phyloP scores from a whole-genome alignment of 768 basidiomycete species.

The Lyophyllum atratum region DNA sequence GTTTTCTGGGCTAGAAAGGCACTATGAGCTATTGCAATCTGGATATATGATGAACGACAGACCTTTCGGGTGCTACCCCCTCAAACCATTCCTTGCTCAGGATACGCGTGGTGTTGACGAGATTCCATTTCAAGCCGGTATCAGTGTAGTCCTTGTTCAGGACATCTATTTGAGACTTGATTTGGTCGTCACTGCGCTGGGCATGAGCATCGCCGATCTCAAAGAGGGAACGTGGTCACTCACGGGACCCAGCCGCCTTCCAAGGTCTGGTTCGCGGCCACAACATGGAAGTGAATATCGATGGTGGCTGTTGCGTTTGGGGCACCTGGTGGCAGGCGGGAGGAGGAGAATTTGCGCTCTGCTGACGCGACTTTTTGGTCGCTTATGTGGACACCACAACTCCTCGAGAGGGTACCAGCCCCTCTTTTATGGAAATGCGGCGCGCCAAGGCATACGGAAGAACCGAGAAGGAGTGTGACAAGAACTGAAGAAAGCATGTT shows the following conservation, averaged over 20 bases:
- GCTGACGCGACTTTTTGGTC: constrained; percentile 30
- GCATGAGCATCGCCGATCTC: not conserved
- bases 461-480: constrained; percentile 16
- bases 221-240: constrained; percentile 9
- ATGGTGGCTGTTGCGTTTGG: constrained; percentile 31
- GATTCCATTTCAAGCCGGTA: constrained; percentile 40
- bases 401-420: constrained; percentile 17
- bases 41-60: constrained; percentile 7
- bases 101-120: constrained; percentile 43
- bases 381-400: constrained; percentile 39
- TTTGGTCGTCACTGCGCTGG: constrained; percentile 26
- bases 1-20: constrained; percentile 30
- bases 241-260: constrained; percentile 44
- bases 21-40: not conserved
- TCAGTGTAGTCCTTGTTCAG: constrained; percentile 44
- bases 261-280: constrained; percentile 38
- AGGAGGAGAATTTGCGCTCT: constrained; percentile 39
- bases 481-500: constrained; percentile 17
- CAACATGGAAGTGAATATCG: constrained; percentile 47
- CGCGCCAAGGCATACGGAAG: constrained; percentile 15
- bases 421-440: constrained; percentile 13
- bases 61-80: constrained; percentile 37
- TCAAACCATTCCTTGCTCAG: constrained; percentile 50
- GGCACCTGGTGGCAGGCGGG: constrained; percentile 28
- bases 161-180: constrained; percentile 35